Evolutionary conservation across 2,329 filamentous ascomycete genomes (phyloP).

Genomic region (Colletotrichum costaricense): DNA sequence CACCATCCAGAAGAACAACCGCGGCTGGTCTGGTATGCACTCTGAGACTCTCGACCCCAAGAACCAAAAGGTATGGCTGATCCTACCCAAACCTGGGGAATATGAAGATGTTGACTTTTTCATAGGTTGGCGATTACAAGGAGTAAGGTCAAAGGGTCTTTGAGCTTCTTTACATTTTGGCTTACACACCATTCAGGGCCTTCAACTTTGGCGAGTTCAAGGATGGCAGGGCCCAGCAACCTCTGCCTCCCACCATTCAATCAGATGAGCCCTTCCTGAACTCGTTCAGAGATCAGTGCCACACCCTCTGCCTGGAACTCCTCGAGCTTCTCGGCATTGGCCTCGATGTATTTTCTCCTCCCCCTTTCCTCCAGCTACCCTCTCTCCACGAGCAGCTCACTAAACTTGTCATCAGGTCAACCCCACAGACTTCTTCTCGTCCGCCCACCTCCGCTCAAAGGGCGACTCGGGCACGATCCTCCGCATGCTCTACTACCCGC

Average conservation of each 20-base stretch:
- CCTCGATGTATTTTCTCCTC: slow-evolving; percentile 65
- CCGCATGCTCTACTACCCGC: slow-evolving; percentile 80
- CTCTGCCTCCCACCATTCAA: slow-evolving; percentile 74
- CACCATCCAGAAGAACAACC: slow-evolving; percentile 82
- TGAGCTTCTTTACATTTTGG: neutral
- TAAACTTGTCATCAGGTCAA: slow-evolving; percentile 48
- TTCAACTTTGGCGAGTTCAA: slow-evolving; percentile 91
- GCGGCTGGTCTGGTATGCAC: slow-evolving; percentile 90
- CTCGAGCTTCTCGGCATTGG: slow-evolving; percentile 83
- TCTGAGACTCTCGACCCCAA: slow-evolving; percentile 88
- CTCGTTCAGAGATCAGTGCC: slow-evolving; percentile 77
- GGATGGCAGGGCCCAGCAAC: slow-evolving; percentile 77
- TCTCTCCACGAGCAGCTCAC: slow-evolving; percentile 1
- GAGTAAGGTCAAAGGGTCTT: slow-evolving; percentile 65
- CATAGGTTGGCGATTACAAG: slow-evolving; percentile 84
- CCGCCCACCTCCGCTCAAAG: slow-evolving; percentile 57
- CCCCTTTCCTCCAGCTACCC: neutral
- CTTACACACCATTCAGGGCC: slow-evolving; percentile 64
- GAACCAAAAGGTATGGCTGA: slow-evolving; percentile 74
- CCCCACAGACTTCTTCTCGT: slow-evolving; percentile 65
- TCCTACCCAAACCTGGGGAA: neutral
- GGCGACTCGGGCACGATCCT: slow-evolving; percentile 69
- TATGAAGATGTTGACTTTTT: neutral
- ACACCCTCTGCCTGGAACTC: slow-evolving; percentile 77
- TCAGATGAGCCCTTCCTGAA: slow-evolving; percentile 70